These are phyloP conservation scores for Saccharomyces hybrid DNA, from an alignment of 1,139 yeast species.

Conservation along the genomic window DNA sequence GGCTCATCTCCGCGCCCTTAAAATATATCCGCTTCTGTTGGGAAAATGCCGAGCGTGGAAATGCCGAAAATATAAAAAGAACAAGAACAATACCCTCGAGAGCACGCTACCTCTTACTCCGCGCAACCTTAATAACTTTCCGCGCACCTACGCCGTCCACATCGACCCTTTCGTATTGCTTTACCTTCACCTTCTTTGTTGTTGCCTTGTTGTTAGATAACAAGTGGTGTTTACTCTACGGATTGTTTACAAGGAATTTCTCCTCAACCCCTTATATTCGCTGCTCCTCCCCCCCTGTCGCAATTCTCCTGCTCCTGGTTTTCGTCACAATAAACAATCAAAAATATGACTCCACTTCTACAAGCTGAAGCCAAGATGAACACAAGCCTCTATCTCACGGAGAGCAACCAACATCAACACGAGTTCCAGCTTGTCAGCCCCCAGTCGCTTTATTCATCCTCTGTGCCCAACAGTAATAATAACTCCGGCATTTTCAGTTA, in stretches of 20 bases:
- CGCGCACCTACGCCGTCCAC: not conserved
- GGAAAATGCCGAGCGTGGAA: not conserved
- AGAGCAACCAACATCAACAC: not conserved
- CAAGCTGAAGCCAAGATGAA: not conserved
- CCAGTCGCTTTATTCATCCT: not conserved
- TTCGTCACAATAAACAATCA: too few species aligned
- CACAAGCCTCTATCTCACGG: not conserved
- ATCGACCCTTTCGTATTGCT: not conserved
- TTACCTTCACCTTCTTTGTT: not conserved
- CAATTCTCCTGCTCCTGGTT: not conserved
- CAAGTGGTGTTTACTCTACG: not conserved
- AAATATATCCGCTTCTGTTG: not conserved
- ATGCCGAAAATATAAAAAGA: conserved; percentile 1
- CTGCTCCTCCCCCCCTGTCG: not conserved
- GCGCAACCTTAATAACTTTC: not conserved
- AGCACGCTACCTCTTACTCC: not conserved
- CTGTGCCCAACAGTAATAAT: not conserved
- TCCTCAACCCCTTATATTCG: not conserved
- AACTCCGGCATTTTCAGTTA: not conserved
- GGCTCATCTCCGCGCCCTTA: not conserved
- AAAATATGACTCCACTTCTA: not conserved
- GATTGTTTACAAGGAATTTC: not conserved
- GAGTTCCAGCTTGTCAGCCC: not conserved
- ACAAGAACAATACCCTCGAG: conserved; percentile 1
- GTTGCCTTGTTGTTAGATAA: not conserved